Percentiles rank a stretch among this genome's conserved stretches.
Evolutionary conservation across 2,329 filamentous ascomycete genomes (phyloP).

Genomic region (Neopestalotiopsis rosae): DNA sequence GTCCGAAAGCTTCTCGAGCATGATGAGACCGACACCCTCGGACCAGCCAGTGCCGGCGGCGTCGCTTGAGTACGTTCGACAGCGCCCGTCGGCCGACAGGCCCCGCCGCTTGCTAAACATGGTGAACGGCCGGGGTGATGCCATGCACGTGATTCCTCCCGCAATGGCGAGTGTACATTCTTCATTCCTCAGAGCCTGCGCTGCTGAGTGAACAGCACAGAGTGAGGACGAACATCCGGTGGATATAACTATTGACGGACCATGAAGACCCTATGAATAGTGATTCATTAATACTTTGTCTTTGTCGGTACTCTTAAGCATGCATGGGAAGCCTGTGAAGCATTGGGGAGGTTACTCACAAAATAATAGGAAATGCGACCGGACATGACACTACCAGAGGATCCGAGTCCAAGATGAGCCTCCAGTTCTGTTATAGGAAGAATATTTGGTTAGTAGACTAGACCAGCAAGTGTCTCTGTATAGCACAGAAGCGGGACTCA

Average conservation of each 20-base stretch:
- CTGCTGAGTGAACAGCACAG: conserved; percentile 24
- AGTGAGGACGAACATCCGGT: conserved; percentile 27
- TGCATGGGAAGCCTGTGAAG: not conserved
- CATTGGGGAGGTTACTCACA: not conserved
- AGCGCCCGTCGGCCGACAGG: conserved; percentile 28
- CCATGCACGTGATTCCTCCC: conserved; percentile 25
- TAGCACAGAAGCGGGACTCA: not conserved
- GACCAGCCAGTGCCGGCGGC: conserved; percentile 50
- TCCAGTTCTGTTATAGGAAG: conserved; percentile 5
- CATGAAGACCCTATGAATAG: conserved; percentile 13
- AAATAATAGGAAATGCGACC: conserved; percentile 17
- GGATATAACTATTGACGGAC: conserved; percentile 15
- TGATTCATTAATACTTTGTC: not conserved
- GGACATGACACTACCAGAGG: conserved; percentile 9
- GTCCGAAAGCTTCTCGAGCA: conserved; percentile 47
- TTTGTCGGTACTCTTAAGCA: not conserved
- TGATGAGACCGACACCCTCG: conserved; percentile 45
- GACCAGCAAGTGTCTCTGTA: no score
- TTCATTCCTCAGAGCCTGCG: conserved; percentile 25
- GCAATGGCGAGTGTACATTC: conserved; percentile 27
- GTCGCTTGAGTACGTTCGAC: conserved; percentile 39
- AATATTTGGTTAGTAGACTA: not conserved
- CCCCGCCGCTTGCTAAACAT: conserved; percentile 23
- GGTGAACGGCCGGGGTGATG: conserved; percentile 21
- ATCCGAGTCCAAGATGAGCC: conserved; percentile 15